Evolutionary conservation across 164 flowering plant genomes (phyloP), one percentile per base, ranked within the genome.

Genomic region (Magnolia sinica): DNA sequence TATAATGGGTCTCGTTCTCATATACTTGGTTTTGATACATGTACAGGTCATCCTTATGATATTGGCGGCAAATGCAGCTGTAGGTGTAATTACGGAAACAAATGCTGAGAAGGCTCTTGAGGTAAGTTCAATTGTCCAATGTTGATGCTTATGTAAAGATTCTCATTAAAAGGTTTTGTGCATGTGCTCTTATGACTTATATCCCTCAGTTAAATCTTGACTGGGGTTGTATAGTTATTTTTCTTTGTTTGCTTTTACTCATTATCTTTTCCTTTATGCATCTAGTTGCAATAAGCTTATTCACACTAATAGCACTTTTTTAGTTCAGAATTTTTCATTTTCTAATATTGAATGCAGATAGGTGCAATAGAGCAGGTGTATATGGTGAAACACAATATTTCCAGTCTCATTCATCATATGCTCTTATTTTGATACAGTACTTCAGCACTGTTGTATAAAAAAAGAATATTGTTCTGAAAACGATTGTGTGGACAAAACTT

Each of bases 31-130:
- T 71, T 68, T 55, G 20, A 16, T 74, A 27, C n/a, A 14, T 71
- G 13, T 59, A 29, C 89, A 96, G 98, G 99, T 96, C 37, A 96
- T 96, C 78, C 82, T 96, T 74, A 82, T 93, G 89, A 93, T 96
- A 84, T 86, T 96, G 87, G 99, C 98, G 61, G 99, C 98, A 79
- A 93, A 93, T 89, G 98, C 99, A 37, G 96, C 99, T 19, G 98
- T 96, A 11, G 99, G 99, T 66, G 96, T 96, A 65, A 96, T 96
- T 76, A 93, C 98, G 58, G 99, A 93, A 82, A 96, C 96, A 71
- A 96, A 96, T 88, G 98, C 99, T 78, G 99, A 96, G 80, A 96
- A 92, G 84, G 98, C 99, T 75, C 91, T 96, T 71, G 94, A 91
- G 92, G 99, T 91, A 78, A 72, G 76, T 84, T 72, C 29, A 31